Evolutionary conservation across 305 asterid species (phyloP), one percentile per base, ranked within the genome.

Genomic region (Vinca major): DNA sequence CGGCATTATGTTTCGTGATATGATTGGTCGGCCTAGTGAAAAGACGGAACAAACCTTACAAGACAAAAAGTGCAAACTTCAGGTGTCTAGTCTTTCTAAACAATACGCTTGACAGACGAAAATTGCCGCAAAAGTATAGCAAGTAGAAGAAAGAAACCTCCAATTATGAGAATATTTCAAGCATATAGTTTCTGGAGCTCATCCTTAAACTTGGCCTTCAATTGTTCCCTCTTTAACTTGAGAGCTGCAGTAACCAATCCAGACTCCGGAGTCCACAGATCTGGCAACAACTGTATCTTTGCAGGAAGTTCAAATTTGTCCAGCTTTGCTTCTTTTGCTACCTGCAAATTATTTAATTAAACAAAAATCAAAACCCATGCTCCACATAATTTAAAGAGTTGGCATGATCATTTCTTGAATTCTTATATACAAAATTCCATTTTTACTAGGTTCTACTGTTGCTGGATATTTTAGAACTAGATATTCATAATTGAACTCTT

Each of bases 221-320:
- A 40, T 57, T 81, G 92, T 71, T 90, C 98, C 77, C 97, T 88
- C 87, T 87, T 92, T 67, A 92, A 80, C 85, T 92, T 92, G 60
- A 92, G 86, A 64, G 98, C 97, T 50, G 95, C 90, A 12, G 98
- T 92, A 40, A 92, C 96, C 71, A 92, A 89, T 50, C 96, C 98
- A 4, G 94, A 84, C 74, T 92, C 98, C 0, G 96, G 97, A 21
- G 97, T 90, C 98, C 98, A 92, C 1, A 91, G 83, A 43, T 92
- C 97, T 1, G 96, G 74, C 70, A 92, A 73, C 77, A 92, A 49
- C 74, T 90, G 86, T 80, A 92, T 87, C 87, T 80, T 88, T 47
- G 86, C 87, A 33, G 98, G 98, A 63, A 79, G 79, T 81, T 90
- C 98, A 58, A 83, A 90, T 78, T 84, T 92, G 82, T 92, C 97